A percentile compares a stretch with the other conserved stretches of the same genome.
phyloP scores from a whole-genome alignment of 129 eudicot species.

The Flaveria robusta region DNA sequence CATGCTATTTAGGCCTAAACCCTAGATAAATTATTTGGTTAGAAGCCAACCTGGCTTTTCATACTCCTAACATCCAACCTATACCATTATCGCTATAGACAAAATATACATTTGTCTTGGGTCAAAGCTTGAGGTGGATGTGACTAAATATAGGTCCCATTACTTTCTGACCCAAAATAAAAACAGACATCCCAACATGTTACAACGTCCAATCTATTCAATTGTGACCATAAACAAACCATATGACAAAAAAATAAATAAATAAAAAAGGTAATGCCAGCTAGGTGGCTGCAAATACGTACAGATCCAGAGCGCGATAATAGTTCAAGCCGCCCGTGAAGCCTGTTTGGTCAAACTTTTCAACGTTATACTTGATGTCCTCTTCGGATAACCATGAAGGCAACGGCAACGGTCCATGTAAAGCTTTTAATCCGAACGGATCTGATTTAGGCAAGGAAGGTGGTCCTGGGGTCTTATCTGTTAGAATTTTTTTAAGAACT shows the following conservation, averaged over 20 bases:
- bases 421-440: constrained; percentile 49
- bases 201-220: not conserved
- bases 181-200: constrained; percentile 4
- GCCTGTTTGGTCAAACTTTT: constrained; percentile 32
- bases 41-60: not conserved
- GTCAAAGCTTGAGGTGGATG: not conserved
- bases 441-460: constrained; percentile 63
- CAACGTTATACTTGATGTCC: constrained; percentile 16
- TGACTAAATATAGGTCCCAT: not conserved
- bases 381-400: constrained; percentile 30
- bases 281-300: constrained; percentile 12
- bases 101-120: not conserved
- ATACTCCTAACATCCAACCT: constrained; percentile 15
- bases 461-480: constrained; percentile 66
- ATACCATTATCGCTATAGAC: not conserved
- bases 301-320: constrained; percentile 38
- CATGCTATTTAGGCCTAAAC: not conserved
- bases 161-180: not conserved
- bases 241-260: not conserved
- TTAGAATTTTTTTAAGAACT: constrained; percentile 65
- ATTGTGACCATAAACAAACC: not conserved
- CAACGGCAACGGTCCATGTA: constrained; percentile 10
- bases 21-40: not conserved
- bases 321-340: constrained; percentile 44
- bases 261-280: not conserved